Conservation (phyloP, 163 green algal genomes). For the Scenedesmus sp. region DNA sequence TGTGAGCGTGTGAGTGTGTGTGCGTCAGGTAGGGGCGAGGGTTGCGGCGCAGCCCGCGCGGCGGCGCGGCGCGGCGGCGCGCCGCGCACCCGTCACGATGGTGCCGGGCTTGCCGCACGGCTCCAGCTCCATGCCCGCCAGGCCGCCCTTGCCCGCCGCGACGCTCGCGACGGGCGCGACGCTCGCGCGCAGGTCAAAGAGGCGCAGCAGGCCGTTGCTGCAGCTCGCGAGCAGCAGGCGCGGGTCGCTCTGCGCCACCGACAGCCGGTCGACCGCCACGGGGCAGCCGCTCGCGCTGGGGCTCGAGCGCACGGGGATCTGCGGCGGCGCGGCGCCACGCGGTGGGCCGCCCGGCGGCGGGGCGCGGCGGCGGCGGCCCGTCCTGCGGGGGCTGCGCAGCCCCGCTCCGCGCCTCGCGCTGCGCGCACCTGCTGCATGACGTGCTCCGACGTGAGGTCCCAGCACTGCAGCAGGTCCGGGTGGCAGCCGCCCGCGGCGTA, state of each 20-base stretch:
- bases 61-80: no score
- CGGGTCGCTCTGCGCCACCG: constrained; percentile 57
- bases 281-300: constrained; percentile 15
- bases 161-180: not conserved
- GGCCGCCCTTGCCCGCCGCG: not conserved
- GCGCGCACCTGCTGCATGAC: constrained; percentile 58
- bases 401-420: no score
- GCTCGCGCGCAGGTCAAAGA: constrained; percentile 77
- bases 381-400: no score
- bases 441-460: constrained; percentile 79
- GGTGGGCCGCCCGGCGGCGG: constrained; percentile 6
- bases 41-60: no score
- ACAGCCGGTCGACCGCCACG: constrained; percentile 64
- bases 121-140: constrained; percentile 72
- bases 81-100: constrained; percentile 49
- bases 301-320: constrained; percentile 33
- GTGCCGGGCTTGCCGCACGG: constrained; percentile 57
- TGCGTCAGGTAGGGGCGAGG: no score
- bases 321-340: constrained; percentile 17
- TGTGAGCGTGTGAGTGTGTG: not conserved
- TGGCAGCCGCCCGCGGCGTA: constrained; percentile 73
- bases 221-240: constrained; percentile 74
- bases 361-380: not conserved
- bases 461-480: constrained; percentile 71
- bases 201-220: constrained; percentile 64